Conservation (phyloP, 345 rosid genomes). For the Anastatica hierochuntica region DNA sequence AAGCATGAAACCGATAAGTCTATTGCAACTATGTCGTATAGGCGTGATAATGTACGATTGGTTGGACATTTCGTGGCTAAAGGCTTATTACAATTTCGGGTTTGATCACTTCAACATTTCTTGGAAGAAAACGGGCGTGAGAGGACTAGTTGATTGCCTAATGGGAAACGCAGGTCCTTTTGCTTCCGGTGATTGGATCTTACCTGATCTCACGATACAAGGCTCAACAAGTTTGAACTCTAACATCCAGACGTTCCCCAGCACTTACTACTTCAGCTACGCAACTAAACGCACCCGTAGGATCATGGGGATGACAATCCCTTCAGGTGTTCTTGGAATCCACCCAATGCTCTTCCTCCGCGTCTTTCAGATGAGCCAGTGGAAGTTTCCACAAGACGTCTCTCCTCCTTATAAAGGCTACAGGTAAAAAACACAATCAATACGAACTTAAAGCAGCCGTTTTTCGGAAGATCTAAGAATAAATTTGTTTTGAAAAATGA, state of each 20-base stretch:
- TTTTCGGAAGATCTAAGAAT: not conserved
- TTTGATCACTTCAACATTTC: conserved; percentile 86
- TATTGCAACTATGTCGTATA: conserved; percentile 73
- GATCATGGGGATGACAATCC: conserved; percentile 64
- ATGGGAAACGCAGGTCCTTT: conserved; percentile 86
- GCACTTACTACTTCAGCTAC: conserved; percentile 84
- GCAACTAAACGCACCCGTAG: conserved; percentile 82
- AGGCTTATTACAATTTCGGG: conserved; percentile 81
- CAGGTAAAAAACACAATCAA: conserved; percentile 60
- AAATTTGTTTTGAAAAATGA: not conserved
- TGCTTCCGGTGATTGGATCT: conserved; percentile 86
- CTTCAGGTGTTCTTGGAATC: conserved; percentile 68
- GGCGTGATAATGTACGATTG: conserved; percentile 87
- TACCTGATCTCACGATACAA: conserved; percentile 92
- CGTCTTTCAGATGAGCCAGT: conserved; percentile 83
- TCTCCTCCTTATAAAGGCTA: conserved; percentile 88
- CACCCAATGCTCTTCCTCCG: conserved; percentile 85
- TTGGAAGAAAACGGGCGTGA: conserved; percentile 57
- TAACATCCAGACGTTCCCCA: conserved; percentile 60
- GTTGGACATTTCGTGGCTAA: conserved; percentile 83
- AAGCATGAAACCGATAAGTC: conserved; percentile 55
- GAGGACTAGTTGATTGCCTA: conserved; percentile 63
- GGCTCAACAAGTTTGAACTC: conserved; percentile 62
- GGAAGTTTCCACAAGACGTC: conserved; percentile 62
- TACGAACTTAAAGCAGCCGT: not conserved